Base-by-base conservation (phyloP, 169 alveolate genomes). In the Eimeria brunetti region DNA sequence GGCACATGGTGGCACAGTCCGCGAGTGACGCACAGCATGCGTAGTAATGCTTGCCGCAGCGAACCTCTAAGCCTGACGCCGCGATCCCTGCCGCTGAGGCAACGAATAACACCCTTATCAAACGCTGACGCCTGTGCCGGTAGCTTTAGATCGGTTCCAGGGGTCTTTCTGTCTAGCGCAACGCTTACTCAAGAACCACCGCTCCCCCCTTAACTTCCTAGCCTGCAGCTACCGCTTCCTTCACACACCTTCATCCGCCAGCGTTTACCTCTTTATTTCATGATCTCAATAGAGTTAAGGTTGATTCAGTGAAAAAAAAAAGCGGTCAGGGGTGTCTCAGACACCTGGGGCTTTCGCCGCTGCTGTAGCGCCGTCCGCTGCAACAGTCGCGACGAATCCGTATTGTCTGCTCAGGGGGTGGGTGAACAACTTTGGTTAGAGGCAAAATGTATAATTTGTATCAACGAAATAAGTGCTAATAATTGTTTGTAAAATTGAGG, bases 281-380 rank as follows among this genome's bases (percentile, higher is more conserved):
- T 69, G 30, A 69, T 69, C n/a, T 36, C 80, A 69, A 69, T 49
- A 69, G 12, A 33, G 27, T 1, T 24, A 18, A 36, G 2, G 49
- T 14, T 69, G 0, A 9, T 36, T 20, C 80, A 69, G 51, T 69
- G 7, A 33, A 14, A 9, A 69, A 51, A 12, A 5, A 69, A 33
- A 69, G 46, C 8, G 24, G 30, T 5, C 27, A 49, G 86, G 41
- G 20, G 20, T 27, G 62, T 12, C 64, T 27, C 60, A 76, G 86
- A 76, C 64, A 46, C 60, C 60, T 76, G 86, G 86, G 86, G 86
- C 86, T 76, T 41, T 36, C 20, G 41, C 24, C 62, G 86, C 62
- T 49, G 86, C 86, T 22, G 51, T 69, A 69, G 80, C 46, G 80
- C 80, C 7, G 51, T 69, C 80, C 46, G 14, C 80, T 69, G 80